Conservation (phyloP, 345 rosid genomes). For the Linum trigynum region DNA sequence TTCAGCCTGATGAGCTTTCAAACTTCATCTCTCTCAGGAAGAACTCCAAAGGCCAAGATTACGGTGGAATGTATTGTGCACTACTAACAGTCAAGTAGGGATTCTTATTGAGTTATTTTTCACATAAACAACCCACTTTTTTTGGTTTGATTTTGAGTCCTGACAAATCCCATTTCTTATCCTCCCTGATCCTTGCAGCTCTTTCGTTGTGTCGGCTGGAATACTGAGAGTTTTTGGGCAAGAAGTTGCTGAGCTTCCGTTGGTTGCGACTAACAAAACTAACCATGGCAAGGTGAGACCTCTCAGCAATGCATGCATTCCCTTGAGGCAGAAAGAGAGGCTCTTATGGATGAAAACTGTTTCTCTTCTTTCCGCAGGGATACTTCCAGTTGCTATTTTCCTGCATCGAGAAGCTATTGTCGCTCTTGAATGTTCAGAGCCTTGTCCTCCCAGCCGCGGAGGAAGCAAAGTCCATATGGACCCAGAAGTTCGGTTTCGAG, state of each 20-base stretch:
- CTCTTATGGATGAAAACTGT: neutral
- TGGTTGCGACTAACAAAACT: slow-evolving; percentile 68
- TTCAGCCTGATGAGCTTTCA: neutral
- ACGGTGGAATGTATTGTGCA: slow-evolving; percentile 79
- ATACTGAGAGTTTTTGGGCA: slow-evolving; percentile 66
- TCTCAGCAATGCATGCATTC: neutral
- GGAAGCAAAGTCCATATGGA: slow-evolving; percentile 90
- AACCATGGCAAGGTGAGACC: slow-evolving; percentile 56
- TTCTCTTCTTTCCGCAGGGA: slow-evolving; percentile 42
- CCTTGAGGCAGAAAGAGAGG: too few relatives aligned
- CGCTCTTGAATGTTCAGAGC: slow-evolving; percentile 53
- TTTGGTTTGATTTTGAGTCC: slow-evolving; percentile 1
- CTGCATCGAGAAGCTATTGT: slow-evolving; percentile 63
- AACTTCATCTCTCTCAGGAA: slow-evolving; percentile 29
- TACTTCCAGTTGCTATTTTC: slow-evolving; percentile 70
- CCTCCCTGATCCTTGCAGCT: slow-evolving; percentile 32
- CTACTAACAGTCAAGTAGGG: slow-evolving; percentile 75
- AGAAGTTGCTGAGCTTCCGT: slow-evolving; percentile 87
- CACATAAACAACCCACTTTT: slow-evolving; percentile 2
- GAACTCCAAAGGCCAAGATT: slow-evolving; percentile 55
- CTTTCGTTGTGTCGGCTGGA: slow-evolving; percentile 69
- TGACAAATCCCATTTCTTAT: neutral
- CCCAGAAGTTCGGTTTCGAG: slow-evolving; percentile 64
- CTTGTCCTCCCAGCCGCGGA: slow-evolving; percentile 83
- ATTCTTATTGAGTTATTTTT: neutral